Evolutionary conservation across 768 basidiomycete species (phyloP), one percentile per base, ranked within the genome.

Genomic region (Lactarius akahatsu): DNA sequence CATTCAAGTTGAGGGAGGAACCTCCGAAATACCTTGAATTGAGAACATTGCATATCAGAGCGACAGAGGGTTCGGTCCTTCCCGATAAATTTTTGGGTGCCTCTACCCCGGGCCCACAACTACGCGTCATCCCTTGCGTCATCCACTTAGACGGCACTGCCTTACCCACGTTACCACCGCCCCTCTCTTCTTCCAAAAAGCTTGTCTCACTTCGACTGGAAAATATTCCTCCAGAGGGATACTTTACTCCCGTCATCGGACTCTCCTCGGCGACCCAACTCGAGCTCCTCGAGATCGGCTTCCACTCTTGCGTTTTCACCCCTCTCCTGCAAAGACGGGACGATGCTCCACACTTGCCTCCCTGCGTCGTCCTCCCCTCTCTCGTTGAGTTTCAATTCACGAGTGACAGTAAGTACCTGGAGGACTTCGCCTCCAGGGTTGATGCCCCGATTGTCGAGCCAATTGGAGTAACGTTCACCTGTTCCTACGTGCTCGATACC

Each of bases 121-220:
- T 63, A 16, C 63, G 34, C 4, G 63, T 38, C 11, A 28, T 63
- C 47, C 63, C 50, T 36, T 18, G 34, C 4, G 63, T 38, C 11
- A 28, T 63, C 47, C 63, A 58, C 45, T 18, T 63, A 3, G 32
- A 28, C 0, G 32, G 23, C 32, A 47, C 36, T 8, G 32, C 63
- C 15, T 38, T 58, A 10, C 57, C 56, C 26, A 47, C 43, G 43
- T 23, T 63, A 38, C 63, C 56, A 38, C 32, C 20, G 15, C 45
- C 58, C 45, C 43, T 63, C 36, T 58, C 47, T 4, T 57, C 34
- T 2, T 57, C 63, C 18, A 43, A 20, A 23, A 32, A 58, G 43
- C 11, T 63, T 13, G 23, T 18, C 7, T 63, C 63, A 20, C 56
- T 63, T 58, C 57, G 45, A 15, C 43, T 63, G 8, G 57, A 50